Conservation (phyloP, 2,329 filamentous ascomycete species). For the Fusarium napiforme region DNA sequence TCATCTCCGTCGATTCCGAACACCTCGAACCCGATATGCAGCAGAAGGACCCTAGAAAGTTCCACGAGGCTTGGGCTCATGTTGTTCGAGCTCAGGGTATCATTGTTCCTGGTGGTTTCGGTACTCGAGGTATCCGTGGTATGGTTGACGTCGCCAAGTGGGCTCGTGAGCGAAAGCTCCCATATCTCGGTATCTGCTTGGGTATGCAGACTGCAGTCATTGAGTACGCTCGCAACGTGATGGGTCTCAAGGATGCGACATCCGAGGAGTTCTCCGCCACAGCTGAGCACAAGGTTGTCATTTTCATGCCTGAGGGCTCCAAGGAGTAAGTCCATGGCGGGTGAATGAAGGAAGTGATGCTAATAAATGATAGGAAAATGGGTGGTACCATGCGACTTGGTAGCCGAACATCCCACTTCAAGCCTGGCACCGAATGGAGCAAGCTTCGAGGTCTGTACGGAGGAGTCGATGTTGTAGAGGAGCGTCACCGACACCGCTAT, state of each 20-base stretch:
- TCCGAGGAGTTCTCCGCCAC: constrained; percentile 66
- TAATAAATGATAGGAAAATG: constrained; percentile 50
- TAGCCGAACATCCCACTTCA: constrained; percentile 78
- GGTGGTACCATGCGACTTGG: constrained; percentile 91
- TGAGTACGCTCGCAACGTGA: constrained; percentile 83
- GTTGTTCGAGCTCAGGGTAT: constrained; percentile 71
- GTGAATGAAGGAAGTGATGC: background rate
- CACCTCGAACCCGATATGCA: constrained; percentile 78
- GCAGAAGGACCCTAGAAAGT: constrained; percentile 73
- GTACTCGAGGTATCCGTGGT: constrained; percentile 78
- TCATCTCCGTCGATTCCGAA: constrained; percentile 87
- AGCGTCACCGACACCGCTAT: constrained; percentile 89
- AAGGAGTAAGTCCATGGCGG: constrained; percentile 48
- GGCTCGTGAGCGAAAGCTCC: constrained; percentile 83
- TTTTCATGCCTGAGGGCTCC: constrained; percentile 87
- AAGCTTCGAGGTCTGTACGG: constrained; percentile 81
- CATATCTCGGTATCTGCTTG: constrained; percentile 90
- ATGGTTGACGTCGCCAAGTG: constrained; percentile 91
- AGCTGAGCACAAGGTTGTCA: constrained; percentile 76
- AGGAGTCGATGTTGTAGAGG: constrained; percentile 63
- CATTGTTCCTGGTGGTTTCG: constrained; percentile 81
- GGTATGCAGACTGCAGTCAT: constrained; percentile 95
- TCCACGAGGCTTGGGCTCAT: constrained; percentile 86
- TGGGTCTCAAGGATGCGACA: constrained; percentile 67
- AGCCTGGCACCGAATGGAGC: constrained; percentile 79